Evolutionary conservation across 2,329 filamentous ascomycete species (phyloP).

Genomic region (Westerdykella aurantiaca): DNA sequence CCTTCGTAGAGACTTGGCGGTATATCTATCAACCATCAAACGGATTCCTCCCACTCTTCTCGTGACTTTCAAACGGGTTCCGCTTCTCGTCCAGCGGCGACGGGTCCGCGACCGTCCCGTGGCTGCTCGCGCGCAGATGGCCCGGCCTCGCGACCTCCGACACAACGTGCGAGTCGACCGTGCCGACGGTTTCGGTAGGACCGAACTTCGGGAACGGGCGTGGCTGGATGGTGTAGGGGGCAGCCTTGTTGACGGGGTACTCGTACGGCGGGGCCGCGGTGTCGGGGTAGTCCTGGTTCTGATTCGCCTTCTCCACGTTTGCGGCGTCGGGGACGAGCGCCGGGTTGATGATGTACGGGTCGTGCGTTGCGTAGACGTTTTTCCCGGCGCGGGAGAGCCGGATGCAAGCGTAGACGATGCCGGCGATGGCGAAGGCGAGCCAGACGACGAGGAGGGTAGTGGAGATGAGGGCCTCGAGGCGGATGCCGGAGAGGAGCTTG

Average conservation of each 20-base stretch:
- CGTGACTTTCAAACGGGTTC: slow-evolving; percentile 30
- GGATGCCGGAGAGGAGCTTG: slow-evolving; percentile 62
- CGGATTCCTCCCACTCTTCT: slow-evolving; percentile 28
- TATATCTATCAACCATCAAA: slow-evolving; percentile 33
- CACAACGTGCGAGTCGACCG: slow-evolving; percentile 40
- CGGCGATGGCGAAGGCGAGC: slow-evolving; percentile 69
- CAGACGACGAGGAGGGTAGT: slow-evolving; percentile 69
- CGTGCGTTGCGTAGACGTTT: slow-evolving; percentile 44
- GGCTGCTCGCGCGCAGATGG: slow-evolving; percentile 42
- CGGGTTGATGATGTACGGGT: slow-evolving; percentile 31
- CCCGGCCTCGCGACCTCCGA: slow-evolving; percentile 40
- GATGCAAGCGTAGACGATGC: slow-evolving; percentile 60
- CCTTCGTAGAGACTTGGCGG: neutral
- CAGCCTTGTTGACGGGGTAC: slow-evolving; percentile 41
- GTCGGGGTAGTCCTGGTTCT: slow-evolving; percentile 16
- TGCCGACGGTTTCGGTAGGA: slow-evolving; percentile 37
- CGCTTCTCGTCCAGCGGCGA: slow-evolving; percentile 37
- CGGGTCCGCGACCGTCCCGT: slow-evolving; percentile 41
- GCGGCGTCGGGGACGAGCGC: slow-evolving; percentile 9
- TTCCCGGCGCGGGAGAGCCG: slow-evolving; percentile 59
- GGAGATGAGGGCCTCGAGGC: slow-evolving; percentile 75
- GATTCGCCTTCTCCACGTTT: slow-evolving; percentile 7
- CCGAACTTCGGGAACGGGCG: slow-evolving; percentile 41
- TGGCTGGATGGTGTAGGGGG: slow-evolving; percentile 43
- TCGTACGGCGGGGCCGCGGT: slow-evolving; percentile 39